A percentile compares a stretch with the other conserved stretches of the same genome.
phyloP scores from a whole-genome alignment of 2,329 filamentous ascomycete species.

The Aulographum hederae region DNA sequence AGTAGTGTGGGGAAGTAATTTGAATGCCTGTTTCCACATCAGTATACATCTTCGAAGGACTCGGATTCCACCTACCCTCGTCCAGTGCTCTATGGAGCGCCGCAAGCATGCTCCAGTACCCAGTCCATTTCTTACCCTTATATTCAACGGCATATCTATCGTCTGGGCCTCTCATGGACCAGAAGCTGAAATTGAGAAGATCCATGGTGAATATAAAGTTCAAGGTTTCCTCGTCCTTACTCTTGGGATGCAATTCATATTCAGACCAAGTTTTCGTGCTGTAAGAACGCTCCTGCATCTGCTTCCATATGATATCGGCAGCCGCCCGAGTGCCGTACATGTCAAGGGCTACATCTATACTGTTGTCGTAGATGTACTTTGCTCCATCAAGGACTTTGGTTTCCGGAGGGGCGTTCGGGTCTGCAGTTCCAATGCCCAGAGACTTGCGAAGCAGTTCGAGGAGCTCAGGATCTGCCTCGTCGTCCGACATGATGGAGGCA shows the following conservation, averaged over 20 bases:
- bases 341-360: conserved; percentile 80
- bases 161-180: conserved; percentile 43
- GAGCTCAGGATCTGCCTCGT: conserved; percentile 77
- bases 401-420: conserved; percentile 42
- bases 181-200: conserved; percentile 90
- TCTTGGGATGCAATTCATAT: conserved; percentile 76
- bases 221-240: conserved; percentile 60
- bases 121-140: conserved; percentile 65
- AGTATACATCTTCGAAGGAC: not conserved
- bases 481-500: conserved; percentile 65
- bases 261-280: conserved; percentile 73
- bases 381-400: conserved; percentile 70
- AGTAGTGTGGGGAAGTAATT: conserved; percentile 77
- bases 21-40: conserved; percentile 46
- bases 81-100: conserved; percentile 73
- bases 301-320: conserved; percentile 55
- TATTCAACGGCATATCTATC: conserved; percentile 59
- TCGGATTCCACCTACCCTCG: conserved; percentile 39
- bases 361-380: conserved; percentile 77
- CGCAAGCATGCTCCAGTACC: conserved; percentile 89
- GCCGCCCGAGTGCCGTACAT: conserved; percentile 69
- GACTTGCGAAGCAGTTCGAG: conserved; percentile 72
- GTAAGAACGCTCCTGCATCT: conserved; percentile 73
- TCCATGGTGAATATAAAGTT: conserved; percentile 98
- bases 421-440: conserved; percentile 38